These are phyloP conservation scores for Albugo laibachii DNA, from an alignment of 352 stramenopile species.

Conservation along the genomic window DNA sequence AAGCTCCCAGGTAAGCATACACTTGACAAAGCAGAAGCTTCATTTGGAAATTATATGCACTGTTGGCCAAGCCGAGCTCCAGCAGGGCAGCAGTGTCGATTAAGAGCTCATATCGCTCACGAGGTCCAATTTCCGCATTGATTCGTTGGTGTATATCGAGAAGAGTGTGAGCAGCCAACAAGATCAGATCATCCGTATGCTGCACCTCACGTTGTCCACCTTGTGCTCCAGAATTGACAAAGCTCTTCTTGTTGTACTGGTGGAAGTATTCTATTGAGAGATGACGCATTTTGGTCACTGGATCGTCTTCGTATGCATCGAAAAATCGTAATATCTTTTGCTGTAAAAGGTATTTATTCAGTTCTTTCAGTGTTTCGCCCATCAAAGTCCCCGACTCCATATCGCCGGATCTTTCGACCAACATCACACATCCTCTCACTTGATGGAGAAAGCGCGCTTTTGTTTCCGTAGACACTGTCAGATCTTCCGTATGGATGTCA, in stretches of 20 bases:
- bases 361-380: constrained; percentile 20
- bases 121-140: background rate
- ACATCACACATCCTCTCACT: constrained; percentile 16
- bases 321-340: constrained; percentile 61
- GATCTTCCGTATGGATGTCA: constrained; percentile 9
- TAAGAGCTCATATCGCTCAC: constrained; percentile 17
- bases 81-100: constrained; percentile 33
- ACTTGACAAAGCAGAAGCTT: constrained; percentile 67
- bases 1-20: constrained; percentile 53
- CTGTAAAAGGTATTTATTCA: constrained; percentile 35
- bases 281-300: constrained; percentile 8
- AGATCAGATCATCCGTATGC: constrained; percentile 58
- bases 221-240: constrained; percentile 45
- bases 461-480: constrained; percentile 12
- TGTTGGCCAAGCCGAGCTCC: constrained; percentile 56
- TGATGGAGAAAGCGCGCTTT: constrained; percentile 18
- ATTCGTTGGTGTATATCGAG: constrained; percentile 41
- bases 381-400: constrained; percentile 6
- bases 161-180: constrained; percentile 49
- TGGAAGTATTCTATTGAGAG: constrained; percentile 26
- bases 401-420: constrained; percentile 1
- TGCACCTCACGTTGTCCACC: constrained; percentile 71
- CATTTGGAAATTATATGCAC: constrained; percentile 82
- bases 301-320: constrained; percentile 4
- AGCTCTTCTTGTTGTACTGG: constrained; percentile 48